phyloP scores from a whole-genome alignment of 306 rosid species.

The Pyrus communis region DNA sequence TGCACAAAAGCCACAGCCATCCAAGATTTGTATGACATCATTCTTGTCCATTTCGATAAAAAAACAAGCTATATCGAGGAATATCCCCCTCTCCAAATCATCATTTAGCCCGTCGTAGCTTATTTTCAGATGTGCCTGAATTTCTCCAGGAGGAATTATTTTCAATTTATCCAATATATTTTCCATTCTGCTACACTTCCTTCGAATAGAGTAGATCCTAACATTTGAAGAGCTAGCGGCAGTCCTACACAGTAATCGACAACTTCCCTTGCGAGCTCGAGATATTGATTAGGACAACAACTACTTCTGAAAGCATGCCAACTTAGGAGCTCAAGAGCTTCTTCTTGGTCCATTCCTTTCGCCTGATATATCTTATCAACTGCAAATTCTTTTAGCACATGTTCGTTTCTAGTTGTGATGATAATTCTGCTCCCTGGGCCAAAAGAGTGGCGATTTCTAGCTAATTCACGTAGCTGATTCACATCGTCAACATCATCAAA shows the following conservation, averaged over 20 bases:
- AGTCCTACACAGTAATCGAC: conserved; percentile 22
- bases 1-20: conserved; percentile 29
- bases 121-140: conserved; percentile 14
- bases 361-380: background rate
- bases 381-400: background rate
- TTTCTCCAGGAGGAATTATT: background rate
- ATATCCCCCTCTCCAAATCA: conserved; percentile 8
- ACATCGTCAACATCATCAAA: background rate
- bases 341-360: background rate
- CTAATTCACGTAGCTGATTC: background rate
- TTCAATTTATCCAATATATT: conserved; percentile 15
- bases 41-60: conserved; percentile 21
- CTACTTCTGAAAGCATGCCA: conserved; percentile 24
- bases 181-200: conserved; percentile 15
- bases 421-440: conserved; percentile 16
- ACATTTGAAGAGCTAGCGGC: conserved; percentile 32
- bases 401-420: conserved; percentile 12
- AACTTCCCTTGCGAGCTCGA: background rate
- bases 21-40: conserved; percentile 14
- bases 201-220: conserved; percentile 22
- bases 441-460: background rate
- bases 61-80: conserved; percentile 34
- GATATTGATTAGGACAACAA: background rate
- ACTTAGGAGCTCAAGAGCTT: conserved; percentile 18
- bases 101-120: conserved; percentile 14